Evolutionary conservation across 768 basidiomycete species (phyloP).

Genomic region (Leucocoprinus birnbaumii): DNA sequence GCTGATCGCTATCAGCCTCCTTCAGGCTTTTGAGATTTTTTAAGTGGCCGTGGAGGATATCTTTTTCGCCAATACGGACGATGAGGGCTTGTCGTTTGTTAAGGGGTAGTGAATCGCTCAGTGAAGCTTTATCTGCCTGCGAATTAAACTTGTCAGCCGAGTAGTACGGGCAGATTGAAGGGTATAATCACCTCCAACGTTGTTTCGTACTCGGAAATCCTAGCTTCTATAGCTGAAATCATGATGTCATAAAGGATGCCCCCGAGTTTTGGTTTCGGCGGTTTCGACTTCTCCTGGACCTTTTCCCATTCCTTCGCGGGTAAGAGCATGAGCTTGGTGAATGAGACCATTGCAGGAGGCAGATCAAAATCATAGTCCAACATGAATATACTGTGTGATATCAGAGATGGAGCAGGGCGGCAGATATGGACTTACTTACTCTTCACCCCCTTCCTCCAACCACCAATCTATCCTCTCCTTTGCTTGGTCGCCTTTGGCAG

Average conservation of each 20-base stretch:
- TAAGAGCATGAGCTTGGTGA: conserved; percentile 62
- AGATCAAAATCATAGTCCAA: conserved; percentile 49
- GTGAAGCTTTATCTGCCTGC: conserved; percentile 47
- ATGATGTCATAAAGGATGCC: conserved; percentile 42
- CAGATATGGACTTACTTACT: conserved; percentile 46
- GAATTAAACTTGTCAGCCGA: neutral
- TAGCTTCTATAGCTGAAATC: conserved; percentile 42
- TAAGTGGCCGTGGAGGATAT: conserved; percentile 43
- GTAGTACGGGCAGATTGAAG: too few species aligned
- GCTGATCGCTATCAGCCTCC: neutral
- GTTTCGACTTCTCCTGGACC: conserved; percentile 56
- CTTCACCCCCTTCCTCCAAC: conserved; percentile 87
- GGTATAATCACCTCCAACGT: conserved; percentile 49
- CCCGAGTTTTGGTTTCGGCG: conserved; percentile 71
- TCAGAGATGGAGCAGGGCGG: neutral
- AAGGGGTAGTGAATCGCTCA: conserved; percentile 33
- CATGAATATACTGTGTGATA: conserved; percentile 45
- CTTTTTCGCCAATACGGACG: conserved; percentile 81
- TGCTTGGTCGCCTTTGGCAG: conserved; percentile 21
- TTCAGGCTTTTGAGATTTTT: conserved; percentile 17
- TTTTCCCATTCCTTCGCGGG: conserved; percentile 57
- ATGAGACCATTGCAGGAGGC: conserved; percentile 57
- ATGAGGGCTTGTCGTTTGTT: conserved; percentile 62
- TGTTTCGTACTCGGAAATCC: conserved; percentile 56
- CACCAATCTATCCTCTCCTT: conserved; percentile 87